Conservation (phyloP, 495 filamentous ascomycete genomes). For the Talaromyces ruber region DNA sequence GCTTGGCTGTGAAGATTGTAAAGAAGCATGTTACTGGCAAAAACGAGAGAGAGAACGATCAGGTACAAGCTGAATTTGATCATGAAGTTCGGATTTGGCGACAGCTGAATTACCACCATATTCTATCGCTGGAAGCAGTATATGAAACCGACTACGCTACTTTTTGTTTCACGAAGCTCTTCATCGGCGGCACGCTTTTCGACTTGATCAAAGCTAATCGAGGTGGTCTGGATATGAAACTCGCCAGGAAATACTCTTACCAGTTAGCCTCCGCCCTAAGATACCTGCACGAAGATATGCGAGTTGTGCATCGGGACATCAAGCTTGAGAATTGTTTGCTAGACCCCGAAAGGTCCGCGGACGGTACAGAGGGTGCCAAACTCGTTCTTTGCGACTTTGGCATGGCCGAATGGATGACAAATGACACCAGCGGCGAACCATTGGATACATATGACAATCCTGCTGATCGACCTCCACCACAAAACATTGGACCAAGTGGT, state of each 20-base stretch:
- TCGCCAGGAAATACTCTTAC: slow-evolving; percentile 56
- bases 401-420: slow-evolving; percentile 62
- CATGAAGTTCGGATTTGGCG: slow-evolving; percentile 68
- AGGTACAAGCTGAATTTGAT: slow-evolving; percentile 63
- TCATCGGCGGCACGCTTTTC: slow-evolving; percentile 62
- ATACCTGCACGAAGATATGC: slow-evolving; percentile 66
- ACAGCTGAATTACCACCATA: slow-evolving; percentile 56
- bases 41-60: slow-evolving; percentile 57
- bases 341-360: slow-evolving; percentile 40
- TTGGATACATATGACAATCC: slow-evolving; percentile 42
- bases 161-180: slow-evolving; percentile 64
- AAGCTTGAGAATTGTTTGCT: slow-evolving; percentile 73
- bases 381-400: slow-evolving; percentile 68
- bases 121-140: slow-evolving; percentile 57
- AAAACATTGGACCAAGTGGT: slow-evolving; percentile 46
- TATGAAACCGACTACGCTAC: slow-evolving; percentile 66
- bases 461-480: slow-evolving; percentile 35
- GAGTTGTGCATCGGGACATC: slow-evolving; percentile 64
- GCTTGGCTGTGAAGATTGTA: slow-evolving; percentile 64
- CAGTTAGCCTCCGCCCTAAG: slow-evolving; percentile 62
- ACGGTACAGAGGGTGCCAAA: slow-evolving; percentile 41
- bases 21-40: slow-evolving; percentile 49
- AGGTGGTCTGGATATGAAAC: slow-evolving; percentile 38
- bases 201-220: slow-evolving; percentile 56
- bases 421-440: slow-evolving; percentile 38